Base-by-base conservation (phyloP, 2,329 filamentous ascomycete species). In the Botryotinia convoluta region DNA sequence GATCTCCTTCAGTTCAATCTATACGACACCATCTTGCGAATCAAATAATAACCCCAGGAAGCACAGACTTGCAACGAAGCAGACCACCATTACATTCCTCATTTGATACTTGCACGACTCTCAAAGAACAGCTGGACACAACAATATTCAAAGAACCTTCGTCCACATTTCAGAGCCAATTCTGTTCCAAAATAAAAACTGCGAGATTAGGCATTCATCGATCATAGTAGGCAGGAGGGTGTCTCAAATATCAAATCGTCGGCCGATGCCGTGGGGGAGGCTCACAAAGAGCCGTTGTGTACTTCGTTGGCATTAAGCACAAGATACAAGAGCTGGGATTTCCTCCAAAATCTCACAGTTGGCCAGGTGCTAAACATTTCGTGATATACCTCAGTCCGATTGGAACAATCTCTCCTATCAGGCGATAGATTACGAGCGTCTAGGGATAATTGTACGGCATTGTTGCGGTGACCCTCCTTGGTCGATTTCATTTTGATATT, bases 261-360 rank as follows among this genome's bases (percentile, higher is more conserved):
- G 72, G 65, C 72, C 39, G 72, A 73, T 73, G 72, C 71, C 71
- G 71, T 60, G 61, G 72, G 72, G 72, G 65, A 64, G 65, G 72
- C 72, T 72, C 61, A 68, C 65, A 60, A 32, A 72, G 71, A 60
- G 62, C 71, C 42, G 71, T 37, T 62, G 63, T 61, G 54, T 72
- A 61, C 48, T 61, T 72, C 37, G 71, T 64, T 69, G 54, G 51
- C 54, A 69, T 54, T 72, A 64, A 60, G 63, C 51, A 72, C 54
- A 69, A 69, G 42, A 67, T 44, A 16, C 29, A 60, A 42, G 51
- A 57, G 39, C 57, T 14, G 59, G 63, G 3, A 22, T 45, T 72
- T 48, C 8, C 35, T 45, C 42, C 35, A 39, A 5, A n/a, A 22
- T 62, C 22, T 57, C 44, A 51, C 3, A 51, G 18, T 51, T 29